A percentile compares a stretch with the other conserved stretches of the same genome.
Evolutionary conservation across 1,284 basidiomycete genomes (phyloP).

Genomic region (Cystobasidium slooffiae): DNA sequence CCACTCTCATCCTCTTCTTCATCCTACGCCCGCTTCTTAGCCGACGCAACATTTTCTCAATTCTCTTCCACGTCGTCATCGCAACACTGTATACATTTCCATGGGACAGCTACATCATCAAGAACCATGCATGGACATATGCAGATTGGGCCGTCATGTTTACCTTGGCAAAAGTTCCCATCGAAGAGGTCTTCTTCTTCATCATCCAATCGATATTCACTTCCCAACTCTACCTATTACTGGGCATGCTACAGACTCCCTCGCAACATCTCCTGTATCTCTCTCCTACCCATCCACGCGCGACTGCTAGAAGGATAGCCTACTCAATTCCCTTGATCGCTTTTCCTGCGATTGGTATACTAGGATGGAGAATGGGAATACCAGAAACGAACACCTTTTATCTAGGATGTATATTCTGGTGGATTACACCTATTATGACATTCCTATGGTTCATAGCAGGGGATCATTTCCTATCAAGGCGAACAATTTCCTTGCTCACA

Average conservation of each 20-base stretch:
- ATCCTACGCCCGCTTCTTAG: constrained; percentile 38
- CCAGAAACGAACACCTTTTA: constrained; percentile 49
- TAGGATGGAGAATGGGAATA: constrained; percentile 42
- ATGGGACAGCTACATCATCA: constrained; percentile 45
- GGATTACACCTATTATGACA: constrained; percentile 52
- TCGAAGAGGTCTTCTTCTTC: constrained; percentile 56
- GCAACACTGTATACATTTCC: constrained; percentile 41
- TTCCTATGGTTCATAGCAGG: constrained; percentile 48
- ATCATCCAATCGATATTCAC: constrained; percentile 56
- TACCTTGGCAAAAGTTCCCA: constrained; percentile 47
- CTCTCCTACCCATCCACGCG: neutral
- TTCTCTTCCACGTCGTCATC: constrained; percentile 42
- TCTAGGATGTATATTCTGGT: constrained; percentile 52
- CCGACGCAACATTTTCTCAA: constrained; percentile 35
- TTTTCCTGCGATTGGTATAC: constrained; percentile 42
- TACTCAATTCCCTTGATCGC: constrained; percentile 30
- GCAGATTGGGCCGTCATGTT: constrained; percentile 42
- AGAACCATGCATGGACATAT: constrained; percentile 42
- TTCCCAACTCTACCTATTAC: constrained; percentile 51
- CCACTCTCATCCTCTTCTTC: constrained; percentile 31
- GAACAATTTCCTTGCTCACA: constrained; percentile 37
- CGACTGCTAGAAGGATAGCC: neutral
- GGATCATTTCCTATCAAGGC: constrained; percentile 42
- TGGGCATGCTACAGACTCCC: constrained; percentile 48
- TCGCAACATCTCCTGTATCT: constrained; percentile 35